phyloP scores from a whole-genome alignment of 106 monocot genomes.

The Ottelia alismoides region DNA sequence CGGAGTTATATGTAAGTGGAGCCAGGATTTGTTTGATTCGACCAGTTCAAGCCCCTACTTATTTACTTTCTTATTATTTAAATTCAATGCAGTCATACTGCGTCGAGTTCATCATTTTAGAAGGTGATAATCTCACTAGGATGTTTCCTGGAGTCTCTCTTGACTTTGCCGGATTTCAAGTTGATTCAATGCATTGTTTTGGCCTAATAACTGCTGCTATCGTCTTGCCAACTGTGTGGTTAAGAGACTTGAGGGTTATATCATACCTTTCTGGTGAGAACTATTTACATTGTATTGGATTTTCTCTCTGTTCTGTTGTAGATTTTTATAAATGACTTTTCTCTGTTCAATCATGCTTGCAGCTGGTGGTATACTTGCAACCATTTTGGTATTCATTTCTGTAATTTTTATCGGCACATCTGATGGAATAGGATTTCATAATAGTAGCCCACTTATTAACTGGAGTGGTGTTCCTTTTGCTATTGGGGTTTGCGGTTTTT shows the following conservation, averaged over 20 bases:
- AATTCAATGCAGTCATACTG: constrained; percentile 71
- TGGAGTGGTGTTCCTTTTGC: constrained; percentile 84
- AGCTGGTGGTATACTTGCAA: constrained; percentile 86
- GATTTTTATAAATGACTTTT: not conserved
- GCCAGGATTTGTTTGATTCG: not conserved
- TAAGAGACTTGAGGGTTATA: constrained; percentile 66
- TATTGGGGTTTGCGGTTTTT: constrained; percentile 90
- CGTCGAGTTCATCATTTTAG: constrained; percentile 91
- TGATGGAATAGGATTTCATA: constrained; percentile 50
- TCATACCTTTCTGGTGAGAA: constrained; percentile 76
- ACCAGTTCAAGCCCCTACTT: not conserved
- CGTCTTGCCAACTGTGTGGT: constrained; percentile 78
- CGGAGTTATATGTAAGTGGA: constrained; percentile 89
- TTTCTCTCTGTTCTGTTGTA: too few species aligned
- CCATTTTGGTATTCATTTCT: constrained; percentile 63
- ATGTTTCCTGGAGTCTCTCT: constrained; percentile 60
- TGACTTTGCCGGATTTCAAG: constrained; percentile 44
- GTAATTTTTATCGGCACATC: constrained; percentile 50
- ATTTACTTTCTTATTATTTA: not conserved
- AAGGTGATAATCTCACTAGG: constrained; percentile 85
- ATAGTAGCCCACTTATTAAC: constrained; percentile 40
- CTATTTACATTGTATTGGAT: too few species aligned
- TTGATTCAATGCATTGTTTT: constrained; percentile 65
- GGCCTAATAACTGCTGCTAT: constrained; percentile 66
- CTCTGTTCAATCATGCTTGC: not conserved